Conservation (phyloP, 768 basidiomycete species). For the Lanmaoa rubissima region DNA sequence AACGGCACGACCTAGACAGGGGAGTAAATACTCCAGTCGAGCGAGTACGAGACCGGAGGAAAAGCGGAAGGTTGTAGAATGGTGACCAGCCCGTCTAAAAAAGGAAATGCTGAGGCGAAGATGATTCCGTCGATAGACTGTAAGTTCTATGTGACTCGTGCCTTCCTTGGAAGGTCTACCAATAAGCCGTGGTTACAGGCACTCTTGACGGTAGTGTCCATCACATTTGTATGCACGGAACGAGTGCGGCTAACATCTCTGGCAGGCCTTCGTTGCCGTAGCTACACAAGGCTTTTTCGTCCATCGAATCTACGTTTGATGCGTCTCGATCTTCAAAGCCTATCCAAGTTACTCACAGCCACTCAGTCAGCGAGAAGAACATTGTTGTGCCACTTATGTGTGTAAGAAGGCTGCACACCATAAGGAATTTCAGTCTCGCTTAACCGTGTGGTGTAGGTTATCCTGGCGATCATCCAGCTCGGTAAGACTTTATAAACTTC, state of each 20-base stretch:
- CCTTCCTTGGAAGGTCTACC: background rate
- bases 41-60: too few relatives aligned
- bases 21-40: too few relatives aligned
- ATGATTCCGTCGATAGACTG: too few relatives aligned
- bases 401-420: background rate
- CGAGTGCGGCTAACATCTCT: too few relatives aligned
- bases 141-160: too few relatives aligned
- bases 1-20: too few relatives aligned
- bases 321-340: background rate
- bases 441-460: background rate
- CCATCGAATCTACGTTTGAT: conserved; percentile 15
- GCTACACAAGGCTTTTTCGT: conserved; percentile 12
- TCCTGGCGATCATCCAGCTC: background rate
- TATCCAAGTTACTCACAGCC: background rate
- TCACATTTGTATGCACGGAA: background rate
- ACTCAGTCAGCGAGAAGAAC: conserved; percentile 8
- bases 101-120: too few relatives aligned
- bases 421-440: background rate
- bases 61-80: too few relatives aligned
- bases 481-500: background rate
- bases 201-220: background rate
- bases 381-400: conserved; percentile 6
- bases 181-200: conserved; percentile 4
- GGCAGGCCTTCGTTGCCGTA: conserved; percentile 4
- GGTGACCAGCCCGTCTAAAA: too few relatives aligned